Base-by-base conservation (phyloP, 2,329 filamentous ascomycete species). In the Beauveria pseudobassiana region DNA sequence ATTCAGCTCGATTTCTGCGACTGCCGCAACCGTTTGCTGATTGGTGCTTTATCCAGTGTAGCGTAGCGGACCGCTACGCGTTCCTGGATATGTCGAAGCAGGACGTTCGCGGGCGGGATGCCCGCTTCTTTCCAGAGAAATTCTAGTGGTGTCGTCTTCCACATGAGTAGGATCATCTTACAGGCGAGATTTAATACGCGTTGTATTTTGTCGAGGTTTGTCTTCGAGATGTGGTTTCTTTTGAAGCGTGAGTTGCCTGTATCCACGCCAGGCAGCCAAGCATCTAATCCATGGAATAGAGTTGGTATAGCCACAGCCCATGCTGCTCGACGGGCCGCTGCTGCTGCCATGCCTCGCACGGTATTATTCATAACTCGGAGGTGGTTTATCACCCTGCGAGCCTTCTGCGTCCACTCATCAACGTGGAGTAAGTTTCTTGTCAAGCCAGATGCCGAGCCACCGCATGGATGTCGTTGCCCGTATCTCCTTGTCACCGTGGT, bases 181-280 rank as follows among this genome's bases (percentile, higher is more conserved):
- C 28, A 52, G 5, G n/a, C 48, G 26, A 53, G 58, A 42, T 60
- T 60, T 12, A 60, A n/a, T 12, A 60, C 26, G 43, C 18, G 40
- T 16, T 60, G 12, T 46, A 52, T 53, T n/a, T 60, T 60, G 14
- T 10, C n/a, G 1, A 60, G 58, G 28, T 60, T 60, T 40, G 40
- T 60, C 24, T 60, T 60, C 9, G 12, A 60, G 48, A 52, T 59
- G 14, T 59, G 24, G 48, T 59, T 52, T 50, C 48, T 26, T 59
- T 46, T 50, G 1, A 59, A 18, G 16, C 4, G 18, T 12, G 18
- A 45, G 24, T 45, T 30, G 18, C 38, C 14, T 22, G 7, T 52
- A 18, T 59, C 46, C 7, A 59, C 16, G 7, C 57, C 24, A 28
- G 48, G 48, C 12, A 59, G 6, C 57, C n/a, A 59, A 22, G 46